These are phyloP conservation scores for Hypsizygus marmoreus DNA, from an alignment of 768 basidiomycete species.

Conservation along the genomic window DNA sequence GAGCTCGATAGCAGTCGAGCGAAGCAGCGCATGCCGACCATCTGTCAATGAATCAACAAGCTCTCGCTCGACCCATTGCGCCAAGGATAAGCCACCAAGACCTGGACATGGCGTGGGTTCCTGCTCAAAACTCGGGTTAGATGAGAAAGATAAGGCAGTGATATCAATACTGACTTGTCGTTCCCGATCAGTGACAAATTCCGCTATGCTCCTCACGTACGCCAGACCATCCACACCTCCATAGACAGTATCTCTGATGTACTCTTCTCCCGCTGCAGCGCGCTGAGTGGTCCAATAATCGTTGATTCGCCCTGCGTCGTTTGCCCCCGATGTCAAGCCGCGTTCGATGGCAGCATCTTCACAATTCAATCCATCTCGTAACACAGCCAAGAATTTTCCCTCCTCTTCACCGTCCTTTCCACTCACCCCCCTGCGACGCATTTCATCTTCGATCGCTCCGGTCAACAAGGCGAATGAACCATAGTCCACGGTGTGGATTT, in stretches of 20 bases:
- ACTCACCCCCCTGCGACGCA: constrained; percentile 32
- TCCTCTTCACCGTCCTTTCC: constrained; percentile 32
- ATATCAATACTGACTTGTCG: constrained; percentile 24
- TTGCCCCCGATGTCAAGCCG: constrained; percentile 6
- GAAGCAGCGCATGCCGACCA: constrained; percentile 46
- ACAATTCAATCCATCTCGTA: constrained; percentile 41
- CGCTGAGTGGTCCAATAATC: constrained; percentile 53
- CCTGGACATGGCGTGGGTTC: constrained; percentile 12
- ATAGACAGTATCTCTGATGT: constrained; percentile 73
- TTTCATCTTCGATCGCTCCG: constrained; percentile 47
- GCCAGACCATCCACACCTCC: constrained; percentile 78
- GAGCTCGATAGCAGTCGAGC: constrained; percentile 39
- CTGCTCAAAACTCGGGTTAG: not conserved
- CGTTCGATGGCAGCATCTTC: constrained; percentile 22
- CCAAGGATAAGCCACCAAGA: constrained; percentile 41
- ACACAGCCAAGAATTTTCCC: constrained; percentile 29
- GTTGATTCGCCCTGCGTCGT: constrained; percentile 12
- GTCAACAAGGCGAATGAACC: constrained; percentile 61
- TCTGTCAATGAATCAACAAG: constrained; percentile 50
- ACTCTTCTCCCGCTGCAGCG: constrained; percentile 62
- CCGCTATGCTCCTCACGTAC: constrained; percentile 75
- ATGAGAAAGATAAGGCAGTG: not conserved
- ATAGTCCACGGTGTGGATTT: constrained; percentile 57
- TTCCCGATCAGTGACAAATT: constrained; percentile 51
- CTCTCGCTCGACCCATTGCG: constrained; percentile 43